These are phyloP conservation scores for Rhynchosporium secalis DNA, from an alignment of 2,329 filamentous ascomycete genomes.

Conservation along the genomic window DNA sequence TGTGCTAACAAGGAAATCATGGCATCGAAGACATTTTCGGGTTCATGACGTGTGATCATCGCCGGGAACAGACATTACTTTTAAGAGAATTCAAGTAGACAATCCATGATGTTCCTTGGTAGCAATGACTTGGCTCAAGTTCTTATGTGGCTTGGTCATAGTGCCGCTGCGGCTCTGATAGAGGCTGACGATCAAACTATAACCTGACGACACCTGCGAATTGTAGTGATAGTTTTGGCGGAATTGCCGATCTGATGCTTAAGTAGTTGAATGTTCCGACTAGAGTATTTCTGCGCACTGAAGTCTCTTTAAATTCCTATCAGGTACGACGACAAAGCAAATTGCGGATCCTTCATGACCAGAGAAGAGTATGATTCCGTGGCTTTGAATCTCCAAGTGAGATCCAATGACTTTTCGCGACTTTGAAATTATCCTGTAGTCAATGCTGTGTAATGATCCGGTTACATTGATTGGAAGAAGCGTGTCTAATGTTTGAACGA, in stretches of 20 bases:
- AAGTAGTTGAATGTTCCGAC: background rate
- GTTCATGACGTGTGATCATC: background rate
- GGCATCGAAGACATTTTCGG: background rate
- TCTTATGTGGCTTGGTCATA: background rate
- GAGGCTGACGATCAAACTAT: background rate
- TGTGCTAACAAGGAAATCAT: background rate
- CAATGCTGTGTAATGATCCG: too few species aligned
- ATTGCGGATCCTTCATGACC: too few species aligned
- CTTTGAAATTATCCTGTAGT: too few species aligned
- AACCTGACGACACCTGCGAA: constrained; percentile 5
- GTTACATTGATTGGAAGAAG: background rate
- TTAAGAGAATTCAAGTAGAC: background rate
- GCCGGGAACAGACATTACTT: too few species aligned
- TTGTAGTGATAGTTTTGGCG: background rate
- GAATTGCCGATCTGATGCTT: background rate
- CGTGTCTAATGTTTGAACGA: background rate
- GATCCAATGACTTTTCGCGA: too few species aligned
- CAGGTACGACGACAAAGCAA: too few species aligned
- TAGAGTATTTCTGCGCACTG: background rate
- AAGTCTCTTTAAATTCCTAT: too few species aligned
- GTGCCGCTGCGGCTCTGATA: background rate
- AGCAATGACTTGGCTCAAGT: background rate
- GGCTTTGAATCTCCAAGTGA: too few species aligned
- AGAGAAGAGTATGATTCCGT: too few species aligned
- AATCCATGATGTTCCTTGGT: background rate